Percentiles rank a stretch among this genome's conserved stretches.
Evolutionary conservation across 2,329 filamentous ascomycete species (phyloP).

Genomic region (Drechslera avenae): DNA sequence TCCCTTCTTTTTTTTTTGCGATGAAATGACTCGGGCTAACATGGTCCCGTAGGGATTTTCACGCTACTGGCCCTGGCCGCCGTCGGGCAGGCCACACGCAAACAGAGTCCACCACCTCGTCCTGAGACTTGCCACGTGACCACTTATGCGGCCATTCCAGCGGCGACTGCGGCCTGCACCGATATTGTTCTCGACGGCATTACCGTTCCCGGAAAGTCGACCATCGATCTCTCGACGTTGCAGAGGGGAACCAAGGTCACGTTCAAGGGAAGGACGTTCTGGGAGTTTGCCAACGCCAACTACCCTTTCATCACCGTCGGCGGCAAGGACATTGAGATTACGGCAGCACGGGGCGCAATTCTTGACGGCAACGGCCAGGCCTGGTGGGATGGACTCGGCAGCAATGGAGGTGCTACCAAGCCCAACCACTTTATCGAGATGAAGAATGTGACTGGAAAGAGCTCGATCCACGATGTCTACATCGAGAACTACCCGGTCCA

Average conservation of each 20-base stretch:
- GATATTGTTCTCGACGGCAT: slow-evolving; percentile 51
- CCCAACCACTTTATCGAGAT: slow-evolving; percentile 43
- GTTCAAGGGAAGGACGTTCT: slow-evolving; percentile 36
- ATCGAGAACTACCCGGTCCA: slow-evolving; percentile 61
- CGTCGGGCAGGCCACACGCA: slow-evolving; percentile 10
- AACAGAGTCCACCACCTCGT: neutral
- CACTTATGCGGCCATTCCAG: slow-evolving; percentile 24
- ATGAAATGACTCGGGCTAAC: neutral
- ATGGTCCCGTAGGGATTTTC: slow-evolving; percentile 1
- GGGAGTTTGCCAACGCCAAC: slow-evolving; percentile 45
- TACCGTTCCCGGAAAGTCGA: slow-evolving; percentile 43
- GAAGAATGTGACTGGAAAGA: slow-evolving; percentile 47
- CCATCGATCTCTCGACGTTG: slow-evolving; percentile 50
- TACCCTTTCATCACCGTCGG: slow-evolving; percentile 39
- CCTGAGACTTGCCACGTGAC: slow-evolving; percentile 29
- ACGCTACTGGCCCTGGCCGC: slow-evolving; percentile 15
- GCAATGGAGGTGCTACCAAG: slow-evolving; percentile 53
- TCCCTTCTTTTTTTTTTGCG: neutral
- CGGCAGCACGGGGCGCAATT: slow-evolving; percentile 44
- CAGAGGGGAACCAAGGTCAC: slow-evolving; percentile 51
- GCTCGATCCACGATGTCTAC: slow-evolving; percentile 50
- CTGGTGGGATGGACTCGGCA: slow-evolving; percentile 45
- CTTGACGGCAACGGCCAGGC: slow-evolving; percentile 30
- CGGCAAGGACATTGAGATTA: slow-evolving; percentile 51
- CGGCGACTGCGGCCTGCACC: slow-evolving; percentile 50